phyloP scores from a whole-genome alignment of 2,329 filamentous ascomycete species.

The Pseudogymnoascus sp. region DNA sequence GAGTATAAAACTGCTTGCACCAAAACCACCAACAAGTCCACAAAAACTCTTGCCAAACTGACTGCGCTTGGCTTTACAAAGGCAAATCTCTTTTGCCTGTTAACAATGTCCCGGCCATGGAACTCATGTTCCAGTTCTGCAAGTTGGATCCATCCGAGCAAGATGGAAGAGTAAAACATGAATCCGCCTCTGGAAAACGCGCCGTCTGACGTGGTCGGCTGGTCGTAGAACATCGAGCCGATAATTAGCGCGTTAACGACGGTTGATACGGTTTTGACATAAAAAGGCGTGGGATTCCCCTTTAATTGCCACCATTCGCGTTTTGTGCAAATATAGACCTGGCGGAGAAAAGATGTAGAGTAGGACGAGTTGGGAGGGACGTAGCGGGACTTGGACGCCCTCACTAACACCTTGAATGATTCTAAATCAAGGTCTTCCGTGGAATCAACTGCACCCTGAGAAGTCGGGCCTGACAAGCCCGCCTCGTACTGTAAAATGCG shows the following conservation, averaged over 20 bases:
- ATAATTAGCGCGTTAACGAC: constrained; percentile 51
- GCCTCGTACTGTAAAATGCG: constrained; percentile 41
- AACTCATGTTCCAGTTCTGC: constrained; percentile 59
- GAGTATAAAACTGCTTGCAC: constrained; percentile 1
- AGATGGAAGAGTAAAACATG: constrained; percentile 53
- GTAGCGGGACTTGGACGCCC: constrained; percentile 27
- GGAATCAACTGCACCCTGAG: constrained; percentile 33
- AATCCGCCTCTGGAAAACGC: constrained; percentile 53
- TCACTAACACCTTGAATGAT: constrained; percentile 19
- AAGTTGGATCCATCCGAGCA: constrained; percentile 53
- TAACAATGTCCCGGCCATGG: constrained; percentile 47
- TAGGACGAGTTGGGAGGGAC: not conserved
- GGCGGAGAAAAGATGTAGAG: constrained; percentile 40
- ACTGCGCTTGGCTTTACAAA: constrained; percentile 24
- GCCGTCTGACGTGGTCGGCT: constrained; percentile 46
- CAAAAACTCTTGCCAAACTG: not conserved
- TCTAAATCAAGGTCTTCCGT: not conserved
- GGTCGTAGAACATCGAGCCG: constrained; percentile 60
- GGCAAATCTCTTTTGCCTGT: constrained; percentile 52
- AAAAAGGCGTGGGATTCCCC: constrained; percentile 54
- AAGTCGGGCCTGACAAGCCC: constrained; percentile 45
- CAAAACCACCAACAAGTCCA: not conserved
- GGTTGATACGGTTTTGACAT: constrained; percentile 52
- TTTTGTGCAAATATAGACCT: constrained; percentile 46
- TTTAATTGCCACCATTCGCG: constrained; percentile 58